Evolutionary conservation across 352 stramenopile genomes (phyloP).

Genomic region (Elongisporangium prolatum): DNA sequence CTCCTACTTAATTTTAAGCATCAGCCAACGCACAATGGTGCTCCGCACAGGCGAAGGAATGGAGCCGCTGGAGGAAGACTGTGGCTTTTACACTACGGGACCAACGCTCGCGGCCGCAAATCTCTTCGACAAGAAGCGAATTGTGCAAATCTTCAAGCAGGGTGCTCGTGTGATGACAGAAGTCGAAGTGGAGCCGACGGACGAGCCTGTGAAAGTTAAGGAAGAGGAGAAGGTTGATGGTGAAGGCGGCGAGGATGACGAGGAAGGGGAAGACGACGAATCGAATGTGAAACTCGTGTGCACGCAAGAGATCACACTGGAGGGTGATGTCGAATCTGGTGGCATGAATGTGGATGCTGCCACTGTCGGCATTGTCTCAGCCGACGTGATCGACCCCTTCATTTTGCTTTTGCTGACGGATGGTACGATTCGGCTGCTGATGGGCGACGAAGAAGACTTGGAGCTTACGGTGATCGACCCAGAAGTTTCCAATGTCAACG

Average conservation of each 20-base stretch:
- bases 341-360: constrained; percentile 80
- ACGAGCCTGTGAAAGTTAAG: constrained; percentile 1
- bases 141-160: constrained; percentile 86
- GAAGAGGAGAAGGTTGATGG: constrained; percentile 21
- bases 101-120: constrained; percentile 76
- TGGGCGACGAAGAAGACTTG: constrained; percentile 78
- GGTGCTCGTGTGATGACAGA: constrained; percentile 80
- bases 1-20: constrained; percentile 77
- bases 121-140: constrained; percentile 75
- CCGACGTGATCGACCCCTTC: constrained; percentile 81
- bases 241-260: constrained; percentile 24
- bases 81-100: constrained; percentile 79
- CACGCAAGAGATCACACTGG: constrained; percentile 80
- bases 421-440: constrained; percentile 71
- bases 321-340: constrained; percentile 73
- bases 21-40: constrained; percentile 83
- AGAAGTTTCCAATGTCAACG: constrained; percentile 37
- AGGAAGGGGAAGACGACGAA: constrained; percentile 55
- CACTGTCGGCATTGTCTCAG: constrained; percentile 72
- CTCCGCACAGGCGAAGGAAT: constrained; percentile 79
- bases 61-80: constrained; percentile 79
- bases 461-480: constrained; percentile 80
- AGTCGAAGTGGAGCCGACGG: constrained; percentile 24
- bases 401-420: constrained; percentile 80
- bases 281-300: constrained; percentile 65